Percentiles rank a stretch among this genome's conserved stretches.
Conservation (phyloP, 2,329 filamentous ascomycete genomes). For the Hymenoscyphus linearis region DNA sequence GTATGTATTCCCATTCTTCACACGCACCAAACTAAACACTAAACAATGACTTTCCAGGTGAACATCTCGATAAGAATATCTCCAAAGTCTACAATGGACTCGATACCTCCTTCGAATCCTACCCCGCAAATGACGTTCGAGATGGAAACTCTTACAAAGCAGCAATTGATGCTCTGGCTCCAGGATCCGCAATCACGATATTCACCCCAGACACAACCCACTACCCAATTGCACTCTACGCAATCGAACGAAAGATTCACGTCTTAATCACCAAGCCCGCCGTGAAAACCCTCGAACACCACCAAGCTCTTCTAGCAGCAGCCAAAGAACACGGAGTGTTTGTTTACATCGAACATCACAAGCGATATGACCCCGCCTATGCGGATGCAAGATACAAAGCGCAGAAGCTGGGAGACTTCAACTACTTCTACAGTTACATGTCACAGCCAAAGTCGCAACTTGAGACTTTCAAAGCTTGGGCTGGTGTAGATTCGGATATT, state of each 20-base stretch:
- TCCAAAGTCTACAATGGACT: slow-evolving; percentile 80
- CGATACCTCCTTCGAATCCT: slow-evolving; percentile 81
- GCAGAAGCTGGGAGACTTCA: slow-evolving; percentile 80
- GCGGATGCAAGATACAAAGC: slow-evolving; percentile 78
- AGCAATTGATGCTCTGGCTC: slow-evolving; percentile 76
- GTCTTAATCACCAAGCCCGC: slow-evolving; percentile 93
- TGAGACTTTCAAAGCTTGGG: slow-evolving; percentile 38
- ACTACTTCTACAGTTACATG: slow-evolving; percentile 91
- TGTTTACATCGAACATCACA: slow-evolving; percentile 94
- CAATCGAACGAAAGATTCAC: slow-evolving; percentile 81
- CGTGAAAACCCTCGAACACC: slow-evolving; percentile 76
- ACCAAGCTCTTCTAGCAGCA: slow-evolving; percentile 68
- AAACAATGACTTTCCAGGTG: slow-evolving; percentile 43
- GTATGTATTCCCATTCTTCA: slow-evolving; percentile 42
- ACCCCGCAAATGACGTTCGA: slow-evolving; percentile 64
- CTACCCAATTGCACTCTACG: slow-evolving; percentile 86
- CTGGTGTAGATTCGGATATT: slow-evolving; percentile 86
- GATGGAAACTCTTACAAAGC: slow-evolving; percentile 82
- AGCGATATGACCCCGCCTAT: slow-evolving; percentile 91
- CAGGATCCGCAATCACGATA: slow-evolving; percentile 88
- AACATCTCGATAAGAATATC: slow-evolving; percentile 86
- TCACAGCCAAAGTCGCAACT: slow-evolving; percentile 28
- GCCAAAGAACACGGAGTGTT: slow-evolving; percentile 73
- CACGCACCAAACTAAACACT: slow-evolving; percentile 1
- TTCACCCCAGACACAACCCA: slow-evolving; percentile 94